A percentile compares a stretch with the other conserved stretches of the same genome.
phyloP scores from a whole-genome alignment of 1,139 yeast species.

The Scheffersomyces quercinus region DNA sequence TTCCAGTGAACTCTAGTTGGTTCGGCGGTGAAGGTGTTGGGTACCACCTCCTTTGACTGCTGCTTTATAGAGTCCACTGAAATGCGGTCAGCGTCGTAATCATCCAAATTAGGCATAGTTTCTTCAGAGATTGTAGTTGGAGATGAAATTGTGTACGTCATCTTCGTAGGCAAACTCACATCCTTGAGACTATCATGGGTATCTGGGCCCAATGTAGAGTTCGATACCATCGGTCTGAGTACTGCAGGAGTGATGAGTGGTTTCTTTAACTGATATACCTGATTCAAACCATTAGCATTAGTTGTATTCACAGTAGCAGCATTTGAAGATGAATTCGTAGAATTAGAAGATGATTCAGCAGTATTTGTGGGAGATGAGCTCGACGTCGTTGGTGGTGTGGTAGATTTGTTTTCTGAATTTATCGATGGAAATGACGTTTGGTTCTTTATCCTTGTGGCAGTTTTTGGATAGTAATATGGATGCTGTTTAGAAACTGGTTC shows the following conservation, averaged over 20 bases:
- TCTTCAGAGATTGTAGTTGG: neutral
- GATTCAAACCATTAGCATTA: slow-evolving; percentile 15
- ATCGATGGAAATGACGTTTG: slow-evolving; percentile 1
- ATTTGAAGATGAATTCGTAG: neutral
- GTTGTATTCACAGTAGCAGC: no score
- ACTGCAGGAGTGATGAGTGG: slow-evolving; percentile 48
- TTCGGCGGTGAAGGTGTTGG: slow-evolving; percentile 17
- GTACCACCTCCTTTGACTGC: neutral
- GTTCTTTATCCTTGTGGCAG: slow-evolving; percentile 5
- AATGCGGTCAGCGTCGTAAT: neutral
- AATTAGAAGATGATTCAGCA: neutral
- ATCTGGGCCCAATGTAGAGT: neutral
- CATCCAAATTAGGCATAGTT: neutral
- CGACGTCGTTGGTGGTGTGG: neutral
- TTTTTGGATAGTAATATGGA: slow-evolving; percentile 4
- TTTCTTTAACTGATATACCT: slow-evolving; percentile 38
- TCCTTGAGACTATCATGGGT: neutral
- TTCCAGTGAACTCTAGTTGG: slow-evolving; percentile 48
- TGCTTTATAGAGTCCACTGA: neutral
- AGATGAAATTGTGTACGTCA: slow-evolving; percentile 3
- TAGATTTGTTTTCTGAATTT: neutral
- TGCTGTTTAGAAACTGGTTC: neutral
- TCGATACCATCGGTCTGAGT: slow-evolving; percentile 30
- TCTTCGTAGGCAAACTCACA: neutral
- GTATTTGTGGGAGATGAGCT: neutral